Percentiles rank a stretch among this genome's conserved stretches.
Conservation (phyloP, 108 stramenopile genomes). For the Fragilariopsis cylindrus region DNA sequence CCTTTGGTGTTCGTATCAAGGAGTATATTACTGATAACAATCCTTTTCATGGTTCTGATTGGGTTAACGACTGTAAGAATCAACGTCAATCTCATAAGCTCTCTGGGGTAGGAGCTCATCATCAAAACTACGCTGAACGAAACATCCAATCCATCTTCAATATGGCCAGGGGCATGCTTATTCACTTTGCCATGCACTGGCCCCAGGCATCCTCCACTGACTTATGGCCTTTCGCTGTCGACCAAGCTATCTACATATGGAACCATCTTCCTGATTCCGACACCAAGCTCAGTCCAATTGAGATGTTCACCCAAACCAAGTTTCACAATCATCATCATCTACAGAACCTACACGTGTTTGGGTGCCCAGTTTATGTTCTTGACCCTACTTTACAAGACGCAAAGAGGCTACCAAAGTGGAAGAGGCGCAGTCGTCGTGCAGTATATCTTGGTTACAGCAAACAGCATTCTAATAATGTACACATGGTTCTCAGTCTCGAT, state of each 20-base stretch:
- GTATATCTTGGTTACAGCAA: conserved; percentile 41
- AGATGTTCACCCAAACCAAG: neutral
- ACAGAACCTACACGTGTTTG: conserved; percentile 19
- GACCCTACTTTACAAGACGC: conserved; percentile 36
- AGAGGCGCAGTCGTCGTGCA: conserved; percentile 25
- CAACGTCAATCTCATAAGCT: conserved; percentile 24
- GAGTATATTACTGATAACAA: conserved; percentile 43
- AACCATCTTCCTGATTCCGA: conserved; percentile 32
- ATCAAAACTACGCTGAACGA: conserved; percentile 53
- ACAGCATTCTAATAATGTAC: conserved; percentile 36
- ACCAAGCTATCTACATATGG: conserved; percentile 43
- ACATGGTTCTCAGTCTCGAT: conserved; percentile 29
- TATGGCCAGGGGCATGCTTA: conserved; percentile 30
- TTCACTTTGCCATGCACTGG: conserved; percentile 54
- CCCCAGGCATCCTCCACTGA: conserved; percentile 20
- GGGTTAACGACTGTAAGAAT: neutral
- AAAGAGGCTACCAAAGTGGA: conserved; percentile 47
- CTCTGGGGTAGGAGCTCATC: conserved; percentile 46
- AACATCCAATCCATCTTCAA: conserved; percentile 36
- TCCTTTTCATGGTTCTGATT: conserved; percentile 19
- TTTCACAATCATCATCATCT: conserved; percentile 8
- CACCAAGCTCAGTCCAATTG: conserved; percentile 28
- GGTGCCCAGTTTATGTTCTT: conserved; percentile 51
- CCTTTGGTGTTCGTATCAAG: conserved; percentile 28
- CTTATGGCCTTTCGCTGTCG: conserved; percentile 47